These are phyloP conservation scores for Penicillium cosmopolitanum DNA, from an alignment of 495 filamentous ascomycete genomes.

Conservation along the genomic window DNA sequence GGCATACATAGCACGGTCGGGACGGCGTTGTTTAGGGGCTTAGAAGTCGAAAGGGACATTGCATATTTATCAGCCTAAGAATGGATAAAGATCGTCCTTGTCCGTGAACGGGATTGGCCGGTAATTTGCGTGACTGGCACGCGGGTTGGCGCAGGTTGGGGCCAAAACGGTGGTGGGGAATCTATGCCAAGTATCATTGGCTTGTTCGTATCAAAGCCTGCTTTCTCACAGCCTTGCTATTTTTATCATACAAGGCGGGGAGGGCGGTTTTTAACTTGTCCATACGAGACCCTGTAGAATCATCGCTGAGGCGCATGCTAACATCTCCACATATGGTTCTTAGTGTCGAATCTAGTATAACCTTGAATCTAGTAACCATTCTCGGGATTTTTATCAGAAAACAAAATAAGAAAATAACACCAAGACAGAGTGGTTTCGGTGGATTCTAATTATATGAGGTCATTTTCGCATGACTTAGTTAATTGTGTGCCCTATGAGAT, in stretches of 20 bases:
- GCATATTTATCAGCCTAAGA: background rate
- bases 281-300: background rate
- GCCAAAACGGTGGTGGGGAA: conserved; percentile 2
- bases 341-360: too few relatives aligned
- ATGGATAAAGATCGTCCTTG: background rate
- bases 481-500: too few relatives aligned
- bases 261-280: background rate
- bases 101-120: background rate
- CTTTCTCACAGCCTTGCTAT: conserved; percentile 5
- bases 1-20: background rate
- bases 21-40: background rate
- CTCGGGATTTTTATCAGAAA: too few relatives aligned
- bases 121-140: background rate
- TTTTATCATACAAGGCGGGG: conserved; percentile 1
- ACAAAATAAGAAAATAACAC: too few relatives aligned
- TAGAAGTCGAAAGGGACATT: background rate
- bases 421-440: too few relatives aligned
- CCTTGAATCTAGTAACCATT: too few relatives aligned
- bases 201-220: background rate
- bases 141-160: conserved; percentile 2
- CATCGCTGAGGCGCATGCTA: too few relatives aligned
- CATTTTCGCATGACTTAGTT: too few relatives aligned
- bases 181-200: background rate
- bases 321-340: too few relatives aligned
- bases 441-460: too few relatives aligned